phyloP scores from a whole-genome alignment of 106 monocot species.

The Allium sativum region DNA sequence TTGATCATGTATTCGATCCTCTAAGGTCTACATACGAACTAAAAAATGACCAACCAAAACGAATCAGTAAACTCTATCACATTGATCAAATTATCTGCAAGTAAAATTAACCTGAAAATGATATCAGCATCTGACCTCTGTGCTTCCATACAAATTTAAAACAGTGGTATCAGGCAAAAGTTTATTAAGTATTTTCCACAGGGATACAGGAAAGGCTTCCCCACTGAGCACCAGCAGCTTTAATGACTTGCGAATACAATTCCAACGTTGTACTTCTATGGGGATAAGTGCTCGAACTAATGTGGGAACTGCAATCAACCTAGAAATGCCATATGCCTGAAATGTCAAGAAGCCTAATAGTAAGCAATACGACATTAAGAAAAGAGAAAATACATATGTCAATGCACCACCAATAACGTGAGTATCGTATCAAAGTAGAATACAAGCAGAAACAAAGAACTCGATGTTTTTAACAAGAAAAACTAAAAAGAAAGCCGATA shows the following conservation, averaged over 20 bases:
- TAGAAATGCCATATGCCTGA: constrained; percentile 73
- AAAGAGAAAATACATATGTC: too few species aligned
- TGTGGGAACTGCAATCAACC: constrained; percentile 66
- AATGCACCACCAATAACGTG: too few species aligned
- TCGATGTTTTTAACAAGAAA: too few species aligned
- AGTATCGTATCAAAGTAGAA: too few species aligned
- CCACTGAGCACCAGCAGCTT: constrained; percentile 83
- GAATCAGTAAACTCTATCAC: too few species aligned
- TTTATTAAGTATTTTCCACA: constrained; percentile 50
- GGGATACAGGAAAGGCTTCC: constrained; percentile 53
- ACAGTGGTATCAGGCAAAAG: constrained; percentile 61
- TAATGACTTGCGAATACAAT: constrained; percentile 24
- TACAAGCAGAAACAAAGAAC: too few species aligned
- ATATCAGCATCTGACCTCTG: constrained; percentile 57
- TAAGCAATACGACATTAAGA: too few species aligned
- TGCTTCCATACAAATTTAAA: constrained; percentile 88
- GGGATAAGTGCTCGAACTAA: constrained; percentile 46
- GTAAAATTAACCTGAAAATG: constrained; percentile 20
- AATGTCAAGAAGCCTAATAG: not conserved
- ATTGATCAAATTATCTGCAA: not conserved
- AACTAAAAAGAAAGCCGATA: too few species aligned
- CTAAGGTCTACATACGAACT: too few species aligned
- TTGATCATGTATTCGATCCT: too few species aligned
- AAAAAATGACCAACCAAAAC: too few species aligned
- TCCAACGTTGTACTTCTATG: constrained; percentile 17